Conservation (phyloP, 495 filamentous ascomycete genomes). For the Talaromyces trachyspermus region DNA sequence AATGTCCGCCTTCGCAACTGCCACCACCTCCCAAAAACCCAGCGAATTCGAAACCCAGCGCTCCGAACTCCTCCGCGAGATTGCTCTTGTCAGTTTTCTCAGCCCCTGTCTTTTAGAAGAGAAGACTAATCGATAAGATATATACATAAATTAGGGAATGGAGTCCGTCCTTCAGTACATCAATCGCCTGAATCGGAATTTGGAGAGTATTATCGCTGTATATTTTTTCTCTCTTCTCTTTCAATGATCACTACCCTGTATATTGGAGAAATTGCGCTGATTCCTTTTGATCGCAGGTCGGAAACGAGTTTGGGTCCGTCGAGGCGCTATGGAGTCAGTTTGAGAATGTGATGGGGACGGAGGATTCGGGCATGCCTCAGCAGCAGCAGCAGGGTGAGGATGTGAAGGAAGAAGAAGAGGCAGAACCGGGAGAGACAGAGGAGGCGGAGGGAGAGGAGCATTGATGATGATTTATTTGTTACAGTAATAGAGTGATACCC, state of each 20-base stretch:
- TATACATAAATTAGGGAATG: slow-evolving; percentile 52
- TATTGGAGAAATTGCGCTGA: background rate
- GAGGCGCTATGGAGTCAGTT: slow-evolving; percentile 96
- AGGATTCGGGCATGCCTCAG: slow-evolving; percentile 45
- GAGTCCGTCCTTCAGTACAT: slow-evolving; percentile 94
- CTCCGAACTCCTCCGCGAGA: slow-evolving; percentile 66
- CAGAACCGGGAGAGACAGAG: slow-evolving; percentile 14
- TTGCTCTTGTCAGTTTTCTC: slow-evolving; percentile 56
- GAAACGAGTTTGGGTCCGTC: slow-evolving; percentile 94
- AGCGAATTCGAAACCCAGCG: slow-evolving; percentile 74
- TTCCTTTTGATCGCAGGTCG: slow-evolving; percentile 49
- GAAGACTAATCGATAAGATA: background rate
- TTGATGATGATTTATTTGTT: background rate
- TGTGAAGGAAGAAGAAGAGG: slow-evolving; percentile 7
- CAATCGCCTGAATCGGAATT: slow-evolving; percentile 85
- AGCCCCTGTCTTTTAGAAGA: background rate
- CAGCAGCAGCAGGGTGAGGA: slow-evolving; percentile 22
- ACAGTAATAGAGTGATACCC: background rate
- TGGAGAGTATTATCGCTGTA: slow-evolving; percentile 90
- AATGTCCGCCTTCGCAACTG: slow-evolving; percentile 10
- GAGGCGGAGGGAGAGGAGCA: background rate
- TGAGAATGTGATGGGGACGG: slow-evolving; percentile 80
- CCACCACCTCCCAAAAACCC: slow-evolving; percentile 16
- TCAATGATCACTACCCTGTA: background rate
- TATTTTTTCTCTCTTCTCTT: slow-evolving; percentile 13